Conservation (phyloP, 2,329 filamentous ascomycete species). For the Aspergillus neotritici region DNA sequence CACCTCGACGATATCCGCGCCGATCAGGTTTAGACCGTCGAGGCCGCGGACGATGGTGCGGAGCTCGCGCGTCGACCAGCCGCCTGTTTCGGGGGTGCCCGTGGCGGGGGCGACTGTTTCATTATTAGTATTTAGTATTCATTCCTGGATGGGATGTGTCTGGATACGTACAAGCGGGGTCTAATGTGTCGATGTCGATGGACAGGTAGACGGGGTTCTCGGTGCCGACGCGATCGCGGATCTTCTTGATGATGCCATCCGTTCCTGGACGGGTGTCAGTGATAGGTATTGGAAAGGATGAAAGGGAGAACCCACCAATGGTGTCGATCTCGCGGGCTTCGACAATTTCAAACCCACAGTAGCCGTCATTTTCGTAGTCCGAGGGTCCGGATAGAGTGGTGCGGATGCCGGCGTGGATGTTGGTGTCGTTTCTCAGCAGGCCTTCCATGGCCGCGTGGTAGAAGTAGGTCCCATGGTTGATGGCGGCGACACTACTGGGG, state of each 20-base stretch:
- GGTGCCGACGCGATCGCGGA: slow-evolving; percentile 67
- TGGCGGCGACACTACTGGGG: slow-evolving; percentile 65
- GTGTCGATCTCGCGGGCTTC: slow-evolving; percentile 68
- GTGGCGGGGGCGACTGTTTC: slow-evolving; percentile 41
- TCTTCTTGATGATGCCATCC: slow-evolving; percentile 71
- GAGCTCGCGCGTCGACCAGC: slow-evolving; percentile 57
- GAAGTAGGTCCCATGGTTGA: slow-evolving; percentile 89
- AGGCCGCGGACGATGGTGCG: slow-evolving; percentile 55
- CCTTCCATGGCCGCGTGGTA: slow-evolving; percentile 76
- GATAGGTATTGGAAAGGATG: no score
- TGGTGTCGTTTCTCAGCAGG: slow-evolving; percentile 71
- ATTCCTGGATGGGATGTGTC: neutral
- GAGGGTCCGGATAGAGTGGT: slow-evolving; percentile 72
- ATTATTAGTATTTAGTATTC: no score
- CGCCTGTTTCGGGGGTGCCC: slow-evolving; percentile 57
- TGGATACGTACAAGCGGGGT: slow-evolving; percentile 62
- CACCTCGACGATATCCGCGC: slow-evolving; percentile 59
- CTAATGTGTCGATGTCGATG: slow-evolving; percentile 82
- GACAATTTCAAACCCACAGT: slow-evolving; percentile 77
- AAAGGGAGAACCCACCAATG: slow-evolving; percentile 40
- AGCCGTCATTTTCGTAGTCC: slow-evolving; percentile 80
- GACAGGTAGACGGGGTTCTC: slow-evolving; percentile 72
- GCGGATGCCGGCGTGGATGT: slow-evolving; percentile 82
- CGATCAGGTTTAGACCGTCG: slow-evolving; percentile 53
- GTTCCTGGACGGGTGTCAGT: slow-evolving; percentile 35